Evolutionary conservation across 768 basidiomycete species (phyloP).

Genomic region (Rhizopogon rudus): DNA sequence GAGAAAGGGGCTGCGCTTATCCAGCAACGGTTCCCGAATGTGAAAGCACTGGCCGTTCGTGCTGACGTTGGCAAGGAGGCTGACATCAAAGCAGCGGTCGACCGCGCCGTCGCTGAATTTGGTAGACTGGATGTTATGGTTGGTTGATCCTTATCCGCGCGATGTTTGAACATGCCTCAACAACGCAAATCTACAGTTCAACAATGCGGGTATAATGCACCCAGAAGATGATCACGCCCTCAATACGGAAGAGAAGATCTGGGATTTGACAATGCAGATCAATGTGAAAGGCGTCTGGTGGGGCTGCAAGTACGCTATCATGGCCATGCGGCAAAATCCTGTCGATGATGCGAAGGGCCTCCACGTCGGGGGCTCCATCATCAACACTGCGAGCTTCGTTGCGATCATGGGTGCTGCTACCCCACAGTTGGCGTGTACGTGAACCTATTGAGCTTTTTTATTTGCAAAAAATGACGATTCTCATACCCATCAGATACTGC

Average conservation of each 20-base stretch:
- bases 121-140: slow-evolving; percentile 97
- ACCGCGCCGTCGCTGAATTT: slow-evolving; percentile 73
- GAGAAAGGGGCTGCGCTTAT: slow-evolving; percentile 65
- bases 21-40: slow-evolving; percentile 58
- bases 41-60: slow-evolving; percentile 63
- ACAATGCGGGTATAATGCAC: slow-evolving; percentile 99
- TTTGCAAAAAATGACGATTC: slow-evolving; percentile 5
- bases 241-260: slow-evolving; percentile 95
- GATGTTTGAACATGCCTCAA: background rate
- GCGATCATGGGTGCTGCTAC: slow-evolving; percentile 95
- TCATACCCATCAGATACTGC: slow-evolving; percentile 66
- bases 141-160: slow-evolving; percentile 14
- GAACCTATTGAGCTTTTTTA: background rate
- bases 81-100: slow-evolving; percentile 80
- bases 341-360: slow-evolving; percentile 78
- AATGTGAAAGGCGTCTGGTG: slow-evolving; percentile 99
- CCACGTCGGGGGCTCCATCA: slow-evolving; percentile 83
- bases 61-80: slow-evolving; percentile 88
- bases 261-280: slow-evolving; percentile 90
- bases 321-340: slow-evolving; percentile 93
- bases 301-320: slow-evolving; percentile 97
- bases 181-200: slow-evolving; percentile 54
- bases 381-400: slow-evolving; percentile 98
- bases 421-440: slow-evolving; percentile 94
- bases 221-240: slow-evolving; percentile 90